phyloP scores from a whole-genome alignment of 805 yeast species.

The Wickerhamiella hasegawae region DNA sequence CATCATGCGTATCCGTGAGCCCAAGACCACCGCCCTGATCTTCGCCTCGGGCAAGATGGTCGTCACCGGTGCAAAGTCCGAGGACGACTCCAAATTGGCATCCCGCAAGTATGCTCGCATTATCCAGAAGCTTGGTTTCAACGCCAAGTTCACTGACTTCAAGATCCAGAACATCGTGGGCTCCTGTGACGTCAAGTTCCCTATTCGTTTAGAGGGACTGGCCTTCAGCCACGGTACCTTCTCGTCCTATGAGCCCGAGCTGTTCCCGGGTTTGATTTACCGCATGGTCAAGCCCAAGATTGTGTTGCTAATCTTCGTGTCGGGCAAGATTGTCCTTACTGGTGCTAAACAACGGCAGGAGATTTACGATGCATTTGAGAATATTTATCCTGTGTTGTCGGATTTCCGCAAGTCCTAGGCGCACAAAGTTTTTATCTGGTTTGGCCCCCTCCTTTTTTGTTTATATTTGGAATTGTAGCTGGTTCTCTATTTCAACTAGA shows the following conservation, averaged over 20 bases:
- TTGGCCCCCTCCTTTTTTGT: too few species aligned
- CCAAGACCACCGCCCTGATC: constrained; percentile 92
- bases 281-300: constrained; percentile 99
- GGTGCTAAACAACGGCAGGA: constrained; percentile 99
- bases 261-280: constrained; percentile 95
- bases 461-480: too few species aligned
- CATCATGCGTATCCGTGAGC: constrained; percentile 97
- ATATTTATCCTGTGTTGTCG: constrained; percentile 94
- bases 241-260: constrained; percentile 95
- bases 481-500: too few species aligned
- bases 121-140: constrained; percentile 92
- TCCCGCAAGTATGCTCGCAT: constrained; percentile 96
- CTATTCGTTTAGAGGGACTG: constrained; percentile 90
- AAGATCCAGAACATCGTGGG: constrained; percentile 98
- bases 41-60: constrained; percentile 99
- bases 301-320: constrained; percentile 85
- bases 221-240: constrained; percentile 98
- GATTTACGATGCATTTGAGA: constrained; percentile 94
- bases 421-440: not conserved
- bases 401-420: constrained; percentile 73
- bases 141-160: constrained; percentile 95
- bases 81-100: constrained; percentile 95
- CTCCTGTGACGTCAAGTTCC: constrained; percentile 96
- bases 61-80: constrained; percentile 97
- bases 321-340: constrained; percentile 92